phyloP scores from a whole-genome alignment of 2,329 filamentous ascomycete genomes.

The Ophiostoma himal-ulmi region DNA sequence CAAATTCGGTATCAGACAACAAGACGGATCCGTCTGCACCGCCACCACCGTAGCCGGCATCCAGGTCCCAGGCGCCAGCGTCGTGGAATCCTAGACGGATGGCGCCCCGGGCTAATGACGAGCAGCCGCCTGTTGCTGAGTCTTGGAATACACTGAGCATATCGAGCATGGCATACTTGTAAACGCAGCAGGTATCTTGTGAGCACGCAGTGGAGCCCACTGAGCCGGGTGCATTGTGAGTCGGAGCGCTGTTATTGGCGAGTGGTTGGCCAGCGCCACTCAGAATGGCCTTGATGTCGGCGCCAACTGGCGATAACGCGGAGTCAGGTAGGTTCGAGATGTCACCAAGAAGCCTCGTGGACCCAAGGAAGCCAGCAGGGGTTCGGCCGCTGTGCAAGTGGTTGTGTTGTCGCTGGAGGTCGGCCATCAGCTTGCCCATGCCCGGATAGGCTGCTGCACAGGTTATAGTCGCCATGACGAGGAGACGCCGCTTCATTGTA shows the following conservation, averaged over 20 bases:
- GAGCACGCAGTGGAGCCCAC: background rate
- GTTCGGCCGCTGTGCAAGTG: background rate
- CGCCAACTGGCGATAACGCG: background rate
- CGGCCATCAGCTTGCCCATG: conserved; percentile 2
- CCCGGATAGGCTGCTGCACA: background rate
- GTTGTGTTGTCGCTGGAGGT: background rate
- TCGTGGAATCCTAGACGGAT: conserved; percentile 44
- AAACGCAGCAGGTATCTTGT: background rate
- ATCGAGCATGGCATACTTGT: conserved; percentile 4
- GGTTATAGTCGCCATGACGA: background rate
- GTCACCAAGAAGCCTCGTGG: background rate
- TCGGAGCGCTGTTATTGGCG: background rate
- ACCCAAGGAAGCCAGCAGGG: background rate
- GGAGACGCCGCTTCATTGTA: background rate
- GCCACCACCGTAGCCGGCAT: conserved; percentile 27
- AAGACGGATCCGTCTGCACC: conserved; percentile 42
- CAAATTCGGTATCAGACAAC: conserved; percentile 35
- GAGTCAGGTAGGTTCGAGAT: background rate
- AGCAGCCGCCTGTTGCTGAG: conserved; percentile 30
- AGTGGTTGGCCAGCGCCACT: background rate
- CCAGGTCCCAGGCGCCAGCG: conserved; percentile 39
- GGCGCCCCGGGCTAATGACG: conserved; percentile 37
- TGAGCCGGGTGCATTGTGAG: background rate
- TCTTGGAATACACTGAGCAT: background rate
- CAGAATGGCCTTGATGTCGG: background rate